Base-by-base conservation (phyloP, 1,284 basidiomycete species). In the Ganoderma sp. region DNA sequence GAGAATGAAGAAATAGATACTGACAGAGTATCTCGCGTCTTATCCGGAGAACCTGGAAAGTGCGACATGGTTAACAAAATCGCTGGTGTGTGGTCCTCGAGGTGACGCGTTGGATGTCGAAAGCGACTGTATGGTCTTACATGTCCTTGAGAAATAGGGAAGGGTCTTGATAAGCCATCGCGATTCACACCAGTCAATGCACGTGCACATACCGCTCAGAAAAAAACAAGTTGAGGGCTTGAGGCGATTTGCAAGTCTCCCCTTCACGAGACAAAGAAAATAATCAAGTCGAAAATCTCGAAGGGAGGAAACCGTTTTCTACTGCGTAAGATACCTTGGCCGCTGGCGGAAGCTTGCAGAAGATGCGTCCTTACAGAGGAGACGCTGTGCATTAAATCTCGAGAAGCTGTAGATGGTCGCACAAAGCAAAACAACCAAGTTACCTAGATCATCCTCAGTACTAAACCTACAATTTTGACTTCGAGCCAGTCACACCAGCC, bases 11-110 rank as follows among this genome's bases (percentile, higher is more conserved):
- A 6, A 3, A 22, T 28, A 1, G 42, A 45, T 28, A 42, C 66
- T 60, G 12, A 70, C 69, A 70, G 67, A 5, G 64, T 54, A 14
- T 70, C 67, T 17, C 69, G 66, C 17, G 69, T 70, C 64, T 66
- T 70, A 28, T 70, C 67, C 2, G 69, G 69, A 3, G 69, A 67
- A 2, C 69, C 69, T n/a, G 69, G 66, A 61, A 70, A 69, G 37
- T 61, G 63, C 9, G 67, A 3, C 67, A 68, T 68, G 8, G 52
- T 56, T 19, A 28, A 12, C 6, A 10, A 14, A 17, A 56, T 34
- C 28, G 6, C 32, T 7, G 15, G 28, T 9, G 7, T 32, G 52
- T 32, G 6, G 28, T 2, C 15, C 17, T 56, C 52, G 32, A 19
- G 28, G 52, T 15, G 8, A 28, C 14, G 52, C 2, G 52, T 17